These are phyloP conservation scores for Fusarium palustre DNA, from an alignment of 2,329 filamentous ascomycete genomes.

Conservation along the genomic window DNA sequence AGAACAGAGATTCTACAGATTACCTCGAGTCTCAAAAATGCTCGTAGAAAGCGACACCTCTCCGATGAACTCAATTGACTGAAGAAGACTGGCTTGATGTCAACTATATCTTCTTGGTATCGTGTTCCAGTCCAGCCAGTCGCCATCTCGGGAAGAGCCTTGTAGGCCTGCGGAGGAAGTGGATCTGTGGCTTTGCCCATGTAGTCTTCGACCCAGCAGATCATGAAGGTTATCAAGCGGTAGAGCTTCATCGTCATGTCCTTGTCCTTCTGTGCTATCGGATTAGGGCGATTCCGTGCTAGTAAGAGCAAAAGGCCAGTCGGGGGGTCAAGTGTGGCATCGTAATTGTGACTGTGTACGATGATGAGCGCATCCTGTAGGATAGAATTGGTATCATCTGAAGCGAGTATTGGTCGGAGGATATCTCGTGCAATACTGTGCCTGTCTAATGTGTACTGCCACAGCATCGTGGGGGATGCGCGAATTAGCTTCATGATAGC, in stretches of 20 bases:
- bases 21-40: background rate
- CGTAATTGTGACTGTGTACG: background rate
- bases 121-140: background rate
- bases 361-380: constrained; percentile 7
- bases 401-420: background rate
- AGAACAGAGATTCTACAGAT: background rate
- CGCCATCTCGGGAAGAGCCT: background rate
- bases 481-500: background rate
- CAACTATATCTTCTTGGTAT: background rate
- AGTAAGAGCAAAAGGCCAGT: background rate
- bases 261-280: background rate
- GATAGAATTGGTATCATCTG: background rate
- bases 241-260: background rate
- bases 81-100: background rate
- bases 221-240: background rate
- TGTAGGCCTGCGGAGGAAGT: background rate
- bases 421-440: background rate
- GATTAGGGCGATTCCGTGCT: background rate
- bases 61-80: background rate
- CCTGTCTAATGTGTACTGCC: background rate
- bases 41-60: background rate
- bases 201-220: background rate
- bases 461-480: constrained; percentile 10
- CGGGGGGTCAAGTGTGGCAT: too few relatives aligned
- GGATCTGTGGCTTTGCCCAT: background rate